Percentiles rank a stretch among this genome's conserved stretches.
Evolutionary conservation across 225 moss, liverwort and hornwort genomes (phyloP).

Genomic region (Pseudisothecium myosuroides): DNA sequence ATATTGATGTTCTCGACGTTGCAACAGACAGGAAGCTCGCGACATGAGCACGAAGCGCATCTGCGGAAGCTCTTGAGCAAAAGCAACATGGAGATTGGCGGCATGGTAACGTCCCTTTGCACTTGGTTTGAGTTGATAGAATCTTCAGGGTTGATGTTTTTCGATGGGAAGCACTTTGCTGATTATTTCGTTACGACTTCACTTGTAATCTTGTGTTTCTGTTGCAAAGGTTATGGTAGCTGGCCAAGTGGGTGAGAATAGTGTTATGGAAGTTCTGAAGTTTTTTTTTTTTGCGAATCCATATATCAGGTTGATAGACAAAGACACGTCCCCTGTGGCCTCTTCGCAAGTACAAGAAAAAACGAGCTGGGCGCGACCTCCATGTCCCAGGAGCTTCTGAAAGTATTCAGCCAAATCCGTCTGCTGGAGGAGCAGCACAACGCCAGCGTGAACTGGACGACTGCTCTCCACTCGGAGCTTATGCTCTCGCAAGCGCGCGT

Average conservation of each 20-base stretch:
- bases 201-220: neutral
- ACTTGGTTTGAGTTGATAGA: neutral
- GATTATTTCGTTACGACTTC: neutral
- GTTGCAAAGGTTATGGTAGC: neutral
- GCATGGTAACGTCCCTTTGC: conserved; percentile 2
- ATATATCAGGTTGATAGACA: conserved; percentile 9
- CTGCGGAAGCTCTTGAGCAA: conserved; percentile 65
- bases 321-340: conserved; percentile 4
- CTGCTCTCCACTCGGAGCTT: conserved; percentile 55
- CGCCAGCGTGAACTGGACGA: conserved; percentile 31
- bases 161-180: neutral
- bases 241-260: neutral
- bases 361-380: conserved; percentile 1
- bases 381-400: conserved; percentile 48
- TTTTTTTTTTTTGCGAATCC: neutral
- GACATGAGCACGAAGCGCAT: conserved; percentile 32
- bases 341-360: neutral
- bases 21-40: conserved; percentile 11
- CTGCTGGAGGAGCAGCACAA: conserved; percentile 60
- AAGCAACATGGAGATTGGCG: conserved; percentile 4
- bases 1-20: neutral
- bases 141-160: neutral
- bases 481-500: conserved; percentile 49
- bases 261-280: neutral
- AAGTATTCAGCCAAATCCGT: conserved; percentile 66